Base-by-base conservation (phyloP, 2,329 filamentous ascomycete species). In the Penicillium brevicompactum region DNA sequence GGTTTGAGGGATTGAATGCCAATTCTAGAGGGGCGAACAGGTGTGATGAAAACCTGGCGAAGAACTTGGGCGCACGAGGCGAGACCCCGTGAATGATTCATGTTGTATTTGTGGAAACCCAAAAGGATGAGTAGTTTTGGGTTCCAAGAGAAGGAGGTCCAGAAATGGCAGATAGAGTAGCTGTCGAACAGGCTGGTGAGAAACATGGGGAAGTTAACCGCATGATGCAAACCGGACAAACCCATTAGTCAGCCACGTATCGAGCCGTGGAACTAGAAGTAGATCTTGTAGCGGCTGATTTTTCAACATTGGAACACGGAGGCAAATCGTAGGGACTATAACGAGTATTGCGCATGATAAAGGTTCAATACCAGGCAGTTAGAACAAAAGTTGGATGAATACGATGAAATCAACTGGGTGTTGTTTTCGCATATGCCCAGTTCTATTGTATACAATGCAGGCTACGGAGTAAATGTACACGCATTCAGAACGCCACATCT, bases 81-180 rank as follows among this genome's bases (percentile, higher is more conserved):
- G 56, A 73, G 64, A 42, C 68, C 62, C 49, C 71, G 69, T 30
- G 63, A 66, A 54, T 72, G 70, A 51, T 66, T 70, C 71, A 74
- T 73, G 16, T 53, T 64, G 53, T 13, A 13, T 5, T 16, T 30
- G 21, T 1, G 14, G 11, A 13, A 18, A 11, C 2, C 3, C 10
- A 14, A 10, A 8, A 42, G 5, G 5, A 14, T 27, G 4, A 4
- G 5, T 5, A 5, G 16, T 8, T 22, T 2, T 5, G 14, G 10
- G 27, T n/a, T 7, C 13, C 42, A 43, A 30, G n/a, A 32, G 32
- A n/a, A 14, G n/a, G 13, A 40, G 37, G n/a, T n/a, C 34, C 14
- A 38, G 43, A 22, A 44, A 4, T 11, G 21, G 30, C 16, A 40
- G 18, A 44, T 16, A 18, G n/a, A 4, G 7, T 16, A 40, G 8